Conservation (phyloP, 2,329 filamentous ascomycete species). For the Alternaria burnsii region DNA sequence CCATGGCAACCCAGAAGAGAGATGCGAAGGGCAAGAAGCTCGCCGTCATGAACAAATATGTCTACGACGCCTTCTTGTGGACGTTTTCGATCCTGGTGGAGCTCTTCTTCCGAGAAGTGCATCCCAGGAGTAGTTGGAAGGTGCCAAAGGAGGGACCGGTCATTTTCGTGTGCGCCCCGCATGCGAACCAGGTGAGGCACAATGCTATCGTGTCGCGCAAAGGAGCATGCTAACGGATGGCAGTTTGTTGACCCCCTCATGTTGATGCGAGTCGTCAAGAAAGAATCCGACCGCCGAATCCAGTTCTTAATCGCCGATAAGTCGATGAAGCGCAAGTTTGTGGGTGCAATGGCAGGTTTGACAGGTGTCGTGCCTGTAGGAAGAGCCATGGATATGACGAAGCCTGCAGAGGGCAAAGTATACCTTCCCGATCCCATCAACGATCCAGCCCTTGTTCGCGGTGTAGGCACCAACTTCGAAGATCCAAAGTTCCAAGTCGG, state of each 20-base stretch:
- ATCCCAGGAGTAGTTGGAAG: constrained; percentile 93
- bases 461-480: constrained; percentile 84
- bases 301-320: constrained; percentile 95
- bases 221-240: constrained; percentile 16
- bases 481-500: constrained; percentile 61
- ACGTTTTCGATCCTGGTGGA: constrained; percentile 84
- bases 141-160: constrained; percentile 88
- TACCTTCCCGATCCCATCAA: constrained; percentile 89
- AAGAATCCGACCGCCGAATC: constrained; percentile 86
- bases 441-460: constrained; percentile 81
- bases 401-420: constrained; percentile 78
- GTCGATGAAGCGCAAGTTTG: constrained; percentile 87
- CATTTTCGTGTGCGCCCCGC: constrained; percentile 94
- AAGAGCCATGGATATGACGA: constrained; percentile 87
- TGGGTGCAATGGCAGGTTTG: constrained; percentile 84
- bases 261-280: constrained; percentile 87
- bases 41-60: constrained; percentile 71
- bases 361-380: constrained; percentile 94
- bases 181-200: constrained; percentile 72
- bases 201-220: not conserved
- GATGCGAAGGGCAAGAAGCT: constrained; percentile 45
- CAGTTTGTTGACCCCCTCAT: constrained; percentile 96
- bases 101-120: constrained; percentile 97
- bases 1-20: constrained; percentile 22
- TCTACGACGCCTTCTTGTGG: constrained; percentile 82